A percentile compares a stretch with the other conserved stretches of the same genome.
Evolutionary conservation across 768 basidiomycete genomes (phyloP).

Genomic region (Hemileccinum impolitum): DNA sequence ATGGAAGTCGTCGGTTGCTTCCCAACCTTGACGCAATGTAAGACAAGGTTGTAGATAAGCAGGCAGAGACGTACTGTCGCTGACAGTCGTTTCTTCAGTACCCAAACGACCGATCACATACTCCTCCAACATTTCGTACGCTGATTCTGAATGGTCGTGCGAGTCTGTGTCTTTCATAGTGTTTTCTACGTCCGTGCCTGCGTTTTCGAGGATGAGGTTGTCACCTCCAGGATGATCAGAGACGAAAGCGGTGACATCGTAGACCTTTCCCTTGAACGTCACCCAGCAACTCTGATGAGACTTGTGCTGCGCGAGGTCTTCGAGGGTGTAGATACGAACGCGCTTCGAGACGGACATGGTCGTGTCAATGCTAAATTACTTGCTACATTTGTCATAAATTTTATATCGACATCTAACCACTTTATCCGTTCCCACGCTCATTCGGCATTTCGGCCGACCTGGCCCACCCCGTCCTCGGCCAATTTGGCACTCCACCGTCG

Average conservation of each 20-base stretch:
- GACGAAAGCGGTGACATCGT: slow-evolving; percentile 83
- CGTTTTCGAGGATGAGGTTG: slow-evolving; percentile 79
- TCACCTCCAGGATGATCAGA: slow-evolving; percentile 94
- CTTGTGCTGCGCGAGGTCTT: slow-evolving; percentile 70
- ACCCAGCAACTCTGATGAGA: slow-evolving; percentile 74
- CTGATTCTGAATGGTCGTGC: slow-evolving; percentile 88
- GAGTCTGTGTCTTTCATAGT: slow-evolving; percentile 78
- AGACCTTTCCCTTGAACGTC: slow-evolving; percentile 76
- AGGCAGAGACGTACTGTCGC: slow-evolving; percentile 57
- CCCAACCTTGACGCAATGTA: slow-evolving; percentile 62
- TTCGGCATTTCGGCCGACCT: slow-evolving; percentile 9
- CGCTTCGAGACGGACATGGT: slow-evolving; percentile 58
- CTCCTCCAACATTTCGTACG: slow-evolving; percentile 89
- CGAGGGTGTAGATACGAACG: slow-evolving; percentile 67
- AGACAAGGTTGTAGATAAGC: slow-evolving; percentile 4
- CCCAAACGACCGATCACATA: slow-evolving; percentile 84
- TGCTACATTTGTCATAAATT: too few species aligned
- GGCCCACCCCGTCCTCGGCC: slow-evolving; percentile 44
- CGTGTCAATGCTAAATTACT: not conserved
- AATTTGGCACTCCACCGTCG: slow-evolving; percentile 64
- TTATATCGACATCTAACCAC: slow-evolving; percentile 6
- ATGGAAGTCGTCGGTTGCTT: slow-evolving; percentile 83
- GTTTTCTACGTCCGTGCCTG: slow-evolving; percentile 76
- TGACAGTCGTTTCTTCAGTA: slow-evolving; percentile 65
- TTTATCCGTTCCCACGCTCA: slow-evolving; percentile 14